A percentile compares a stretch with the other conserved stretches of the same genome.
Conservation (phyloP, 331 rosid genomes). For the Cydonia oblonga region DNA sequence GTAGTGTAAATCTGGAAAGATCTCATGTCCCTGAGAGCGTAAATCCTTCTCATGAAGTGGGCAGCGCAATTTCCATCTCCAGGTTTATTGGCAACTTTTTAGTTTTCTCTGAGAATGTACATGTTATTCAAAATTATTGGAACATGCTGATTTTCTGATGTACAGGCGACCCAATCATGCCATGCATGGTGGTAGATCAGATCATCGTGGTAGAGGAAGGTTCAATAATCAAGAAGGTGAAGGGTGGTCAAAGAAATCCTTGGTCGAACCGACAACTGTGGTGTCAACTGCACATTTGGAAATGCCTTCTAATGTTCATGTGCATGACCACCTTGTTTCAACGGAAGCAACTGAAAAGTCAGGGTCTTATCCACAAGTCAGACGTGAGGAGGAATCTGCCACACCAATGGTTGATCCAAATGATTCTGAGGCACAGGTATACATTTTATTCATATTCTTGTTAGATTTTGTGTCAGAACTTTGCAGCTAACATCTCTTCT, state of each 20-base stretch:
- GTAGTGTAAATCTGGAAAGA: slow-evolving; percentile 21
- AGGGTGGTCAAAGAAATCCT: slow-evolving; percentile 44
- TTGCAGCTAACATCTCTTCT: slow-evolving; percentile 7
- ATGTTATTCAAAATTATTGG: slow-evolving; percentile 10
- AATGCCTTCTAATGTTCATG: slow-evolving; percentile 27
- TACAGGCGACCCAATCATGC: slow-evolving; percentile 56
- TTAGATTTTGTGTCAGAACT: slow-evolving; percentile 3
- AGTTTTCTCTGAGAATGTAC: slow-evolving; percentile 15
- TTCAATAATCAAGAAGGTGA: slow-evolving; percentile 39
- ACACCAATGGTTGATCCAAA: slow-evolving; percentile 33
- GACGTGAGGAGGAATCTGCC: slow-evolving; percentile 35
- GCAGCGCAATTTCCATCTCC: slow-evolving; percentile 24
- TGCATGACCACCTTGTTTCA: slow-evolving; percentile 40
- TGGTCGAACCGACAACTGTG: slow-evolving; percentile 27
- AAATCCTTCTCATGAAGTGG: slow-evolving; percentile 27
- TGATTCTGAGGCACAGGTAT: slow-evolving; percentile 66
- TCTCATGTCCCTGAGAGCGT: slow-evolving; percentile 19
- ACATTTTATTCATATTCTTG: slow-evolving; percentile 1
- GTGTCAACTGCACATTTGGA: slow-evolving; percentile 27
- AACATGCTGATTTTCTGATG: slow-evolving; percentile 23
- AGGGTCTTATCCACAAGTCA: slow-evolving; percentile 28
- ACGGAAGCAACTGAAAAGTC: slow-evolving; percentile 30
- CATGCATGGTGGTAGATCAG: slow-evolving; percentile 46
- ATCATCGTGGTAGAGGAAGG: slow-evolving; percentile 42
- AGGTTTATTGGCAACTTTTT: slow-evolving; percentile 43